phyloP scores from a whole-genome alignment of 495 filamentous ascomycete species.

The Opeltia flavorubescens region DNA sequence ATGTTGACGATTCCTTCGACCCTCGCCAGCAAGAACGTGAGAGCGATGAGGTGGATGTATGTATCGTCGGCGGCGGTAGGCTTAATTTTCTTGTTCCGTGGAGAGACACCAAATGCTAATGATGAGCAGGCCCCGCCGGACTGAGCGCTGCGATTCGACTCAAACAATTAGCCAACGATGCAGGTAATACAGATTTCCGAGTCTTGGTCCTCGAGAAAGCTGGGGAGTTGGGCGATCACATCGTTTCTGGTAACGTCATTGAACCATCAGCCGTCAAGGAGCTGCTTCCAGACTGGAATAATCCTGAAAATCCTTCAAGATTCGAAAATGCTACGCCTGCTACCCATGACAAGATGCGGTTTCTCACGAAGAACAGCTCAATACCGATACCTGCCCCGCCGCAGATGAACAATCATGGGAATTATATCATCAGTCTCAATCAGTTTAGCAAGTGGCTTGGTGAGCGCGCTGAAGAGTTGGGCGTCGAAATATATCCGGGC shows the following conservation, averaged over 20 bases:
- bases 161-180: conserved; percentile 89
- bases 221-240: conserved; percentile 87
- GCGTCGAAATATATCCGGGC: conserved; percentile 96
- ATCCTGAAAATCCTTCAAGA: conserved; percentile 67
- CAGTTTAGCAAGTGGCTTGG: conserved; percentile 90
- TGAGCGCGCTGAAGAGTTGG: conserved; percentile 86
- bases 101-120: conserved; percentile 2
- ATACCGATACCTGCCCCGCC: conserved; percentile 78
- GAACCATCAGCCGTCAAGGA: conserved; percentile 82
- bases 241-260: conserved; percentile 90
- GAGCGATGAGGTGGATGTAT: conserved; percentile 87
- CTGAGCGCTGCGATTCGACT: conserved; percentile 85
- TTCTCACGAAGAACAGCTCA: conserved; percentile 69
- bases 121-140: conserved; percentile 59
- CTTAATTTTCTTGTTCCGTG: conserved; percentile 3
- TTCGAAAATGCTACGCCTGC: conserved; percentile 79
- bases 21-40: conserved; percentile 65
- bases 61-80: conserved; percentile 82
- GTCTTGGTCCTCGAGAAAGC: conserved; percentile 92
- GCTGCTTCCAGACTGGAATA: conserved; percentile 85
- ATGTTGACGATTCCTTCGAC: conserved; percentile 54
- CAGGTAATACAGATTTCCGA: conserved; percentile 91
- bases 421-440: conserved; percentile 92
- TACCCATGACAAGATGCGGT: conserved; percentile 76
- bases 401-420: conserved; percentile 97